Percentiles rank a stretch among this genome's conserved stretches.
These are phyloP conservation scores for Solanum clarkiae DNA, from an alignment of 257 asterid species.

Conservation along the genomic window DNA sequence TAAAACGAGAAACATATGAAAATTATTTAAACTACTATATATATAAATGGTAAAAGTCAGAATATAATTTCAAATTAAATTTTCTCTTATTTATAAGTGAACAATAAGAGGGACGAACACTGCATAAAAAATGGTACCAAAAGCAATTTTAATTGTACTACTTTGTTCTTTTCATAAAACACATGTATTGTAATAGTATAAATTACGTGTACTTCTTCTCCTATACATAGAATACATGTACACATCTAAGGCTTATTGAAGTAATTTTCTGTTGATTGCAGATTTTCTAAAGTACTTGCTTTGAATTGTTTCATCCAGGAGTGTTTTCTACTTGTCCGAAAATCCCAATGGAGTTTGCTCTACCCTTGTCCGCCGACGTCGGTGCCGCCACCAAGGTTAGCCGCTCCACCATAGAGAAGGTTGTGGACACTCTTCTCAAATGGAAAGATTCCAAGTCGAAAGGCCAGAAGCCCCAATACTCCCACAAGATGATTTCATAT, in stretches of 20 bases:
- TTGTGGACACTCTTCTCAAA: conserved; percentile 46
- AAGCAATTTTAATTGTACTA: background rate
- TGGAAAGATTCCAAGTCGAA: conserved; percentile 39
- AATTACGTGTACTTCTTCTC: too few relatives aligned
- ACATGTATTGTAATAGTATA: too few relatives aligned
- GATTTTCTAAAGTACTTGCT: background rate
- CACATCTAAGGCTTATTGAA: too few relatives aligned
- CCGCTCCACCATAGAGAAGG: conserved; percentile 17
- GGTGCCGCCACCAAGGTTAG: conserved; percentile 3
- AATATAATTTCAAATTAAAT: too few relatives aligned
- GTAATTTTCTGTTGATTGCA: background rate
- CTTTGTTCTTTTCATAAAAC: background rate
- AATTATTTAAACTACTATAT: too few relatives aligned
- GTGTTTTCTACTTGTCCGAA: background rate
- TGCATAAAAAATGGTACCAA: too few relatives aligned
- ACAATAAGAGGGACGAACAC: too few relatives aligned
- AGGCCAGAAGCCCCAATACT: conserved; percentile 46
- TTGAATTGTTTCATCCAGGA: background rate
- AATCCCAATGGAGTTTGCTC: background rate
- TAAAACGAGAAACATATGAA: too few relatives aligned
- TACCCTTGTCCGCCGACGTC: background rate
- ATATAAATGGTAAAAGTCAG: too few relatives aligned
- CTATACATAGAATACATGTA: background rate
- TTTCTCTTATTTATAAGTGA: too few relatives aligned
- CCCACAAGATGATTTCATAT: conserved; percentile 59